These are phyloP conservation scores for Pilobolus umbonatus DNA, from an alignment of 192 early-diverging fungal genomes.

Conservation along the genomic window DNA sequence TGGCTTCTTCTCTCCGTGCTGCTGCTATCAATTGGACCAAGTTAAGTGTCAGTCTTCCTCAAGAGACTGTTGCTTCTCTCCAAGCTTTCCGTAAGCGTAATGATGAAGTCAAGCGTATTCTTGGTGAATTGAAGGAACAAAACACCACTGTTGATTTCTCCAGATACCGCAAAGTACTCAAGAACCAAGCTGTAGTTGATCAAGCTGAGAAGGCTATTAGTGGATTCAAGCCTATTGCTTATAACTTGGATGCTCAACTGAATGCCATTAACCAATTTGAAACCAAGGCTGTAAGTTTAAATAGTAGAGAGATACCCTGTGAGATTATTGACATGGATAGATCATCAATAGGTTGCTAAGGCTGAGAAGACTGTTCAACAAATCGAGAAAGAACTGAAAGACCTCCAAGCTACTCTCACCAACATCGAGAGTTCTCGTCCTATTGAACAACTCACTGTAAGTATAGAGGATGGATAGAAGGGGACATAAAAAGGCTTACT, in stretches of 20 bases:
- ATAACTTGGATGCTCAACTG: slow-evolving; percentile 83
- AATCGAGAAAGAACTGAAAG: slow-evolving; percentile 79
- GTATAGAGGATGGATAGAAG: slow-evolving; percentile 20
- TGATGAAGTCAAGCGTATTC: slow-evolving; percentile 79
- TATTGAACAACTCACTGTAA: slow-evolving; percentile 87
- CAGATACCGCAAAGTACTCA: slow-evolving; percentile 79
- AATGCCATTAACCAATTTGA: slow-evolving; percentile 74
- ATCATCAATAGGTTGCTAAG: slow-evolving; percentile 55
- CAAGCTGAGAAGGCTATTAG: slow-evolving; percentile 84
- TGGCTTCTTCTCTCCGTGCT: slow-evolving; percentile 50
- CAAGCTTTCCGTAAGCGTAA: slow-evolving; percentile 93
- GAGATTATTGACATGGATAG: neutral
- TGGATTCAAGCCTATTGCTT: slow-evolving; percentile 74
- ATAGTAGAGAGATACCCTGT: neutral
- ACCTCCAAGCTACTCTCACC: slow-evolving; percentile 82
- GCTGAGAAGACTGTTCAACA: slow-evolving; percentile 83
- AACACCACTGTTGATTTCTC: slow-evolving; percentile 82
- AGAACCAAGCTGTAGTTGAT: slow-evolving; percentile 87
- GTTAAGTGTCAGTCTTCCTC: slow-evolving; percentile 74
- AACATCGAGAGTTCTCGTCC: slow-evolving; percentile 95
- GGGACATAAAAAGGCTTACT: neutral
- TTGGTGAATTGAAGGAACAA: slow-evolving; percentile 80
- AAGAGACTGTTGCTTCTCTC: slow-evolving; percentile 84
- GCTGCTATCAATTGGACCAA: slow-evolving; percentile 86
- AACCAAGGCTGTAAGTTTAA: slow-evolving; percentile 64